Base-by-base conservation (phyloP, 164 flowering plant genomes). In the Berberis vulgaris region DNA sequence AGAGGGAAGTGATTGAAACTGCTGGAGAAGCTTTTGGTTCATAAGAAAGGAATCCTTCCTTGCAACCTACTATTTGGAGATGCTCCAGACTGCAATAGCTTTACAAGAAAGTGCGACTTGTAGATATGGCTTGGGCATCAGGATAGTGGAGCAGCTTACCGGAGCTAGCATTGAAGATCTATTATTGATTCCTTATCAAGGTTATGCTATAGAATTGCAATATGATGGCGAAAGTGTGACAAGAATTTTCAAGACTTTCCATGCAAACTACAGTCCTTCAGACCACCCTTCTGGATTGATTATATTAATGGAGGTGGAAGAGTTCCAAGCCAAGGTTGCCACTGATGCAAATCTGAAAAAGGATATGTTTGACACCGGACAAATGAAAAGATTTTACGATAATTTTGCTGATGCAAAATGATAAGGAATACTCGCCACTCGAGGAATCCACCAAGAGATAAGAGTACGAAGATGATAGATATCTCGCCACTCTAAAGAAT, bases 121-220 rank as follows among this genome's bases (percentile, higher is more conserved):
- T 61, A 77, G 72, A 66, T 43, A 63, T 1, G 80, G 87, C 8
- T 62, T 85, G 0, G 95, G 87, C 74, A 45, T 43, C 10, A 79
- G 91, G 65, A 80, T 89, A 0, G 91, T 91, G 2, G 80, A 71
- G 57, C 87, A 83, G 61, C 76, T 92, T 0, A 75, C 85, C 13
- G 73, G 72, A 60, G 93, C 91, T 2, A 74, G 54, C 0, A 82
- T 72, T 0, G 57, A 71, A 40, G 95, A 92, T 62, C 77, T 92
- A 6, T 26, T 26, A 26, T 41, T 83, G 39, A 85, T 86, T 40
- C 86, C 82, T 41, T 67, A 66, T 3, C 75, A 65, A 66, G 85
- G 84, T 47, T 83, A 83, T 66, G 71, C 86, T 0, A 72, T 65
- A 40, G 83, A 81, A 62, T 47, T 69, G 9, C 71, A 77, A 49